A percentile compares a stretch with the other conserved stretches of the same genome.
These are phyloP conservation scores for Quercus tomentella DNA, from an alignment of 331 rosid genomes.

Conservation along the genomic window DNA sequence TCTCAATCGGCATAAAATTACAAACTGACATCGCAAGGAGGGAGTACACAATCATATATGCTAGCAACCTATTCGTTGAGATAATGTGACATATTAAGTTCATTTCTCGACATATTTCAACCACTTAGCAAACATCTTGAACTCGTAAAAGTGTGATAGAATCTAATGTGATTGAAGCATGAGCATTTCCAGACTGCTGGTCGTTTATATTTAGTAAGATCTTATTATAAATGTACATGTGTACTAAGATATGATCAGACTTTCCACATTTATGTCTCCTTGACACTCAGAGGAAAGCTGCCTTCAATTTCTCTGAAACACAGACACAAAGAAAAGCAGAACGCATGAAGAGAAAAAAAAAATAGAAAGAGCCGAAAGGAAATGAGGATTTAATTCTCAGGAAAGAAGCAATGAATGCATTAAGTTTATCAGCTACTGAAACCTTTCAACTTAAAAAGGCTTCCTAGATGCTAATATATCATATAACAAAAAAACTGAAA, in stretches of 20 bases:
- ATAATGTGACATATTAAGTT: background rate
- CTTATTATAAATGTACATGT: constrained; percentile 30
- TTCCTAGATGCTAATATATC: no score
- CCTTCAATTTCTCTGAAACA: constrained; percentile 42
- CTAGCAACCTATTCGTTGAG: background rate
- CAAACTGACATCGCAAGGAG: background rate
- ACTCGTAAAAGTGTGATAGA: background rate
- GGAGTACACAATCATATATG: background rate
- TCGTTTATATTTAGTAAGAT: background rate
- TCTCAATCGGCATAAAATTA: background rate
- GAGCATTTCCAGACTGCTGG: background rate
- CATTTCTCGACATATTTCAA: no score
- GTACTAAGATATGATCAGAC: constrained; percentile 71
- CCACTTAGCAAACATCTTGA: background rate
- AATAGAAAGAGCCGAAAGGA: background rate
- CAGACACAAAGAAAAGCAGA: constrained; percentile 1
- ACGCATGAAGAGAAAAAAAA: background rate
- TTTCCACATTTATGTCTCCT: constrained; percentile 55
- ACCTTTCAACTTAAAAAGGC: no score
- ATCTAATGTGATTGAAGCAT: background rate
- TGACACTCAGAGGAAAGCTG: constrained; percentile 44
- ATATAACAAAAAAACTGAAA: no score
- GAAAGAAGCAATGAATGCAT: background rate
- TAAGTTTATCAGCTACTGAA: no score
- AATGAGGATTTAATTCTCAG: background rate